Conservation (phyloP, 1,139 yeast genomes). For the Sugiyamaella sp. region DNA sequence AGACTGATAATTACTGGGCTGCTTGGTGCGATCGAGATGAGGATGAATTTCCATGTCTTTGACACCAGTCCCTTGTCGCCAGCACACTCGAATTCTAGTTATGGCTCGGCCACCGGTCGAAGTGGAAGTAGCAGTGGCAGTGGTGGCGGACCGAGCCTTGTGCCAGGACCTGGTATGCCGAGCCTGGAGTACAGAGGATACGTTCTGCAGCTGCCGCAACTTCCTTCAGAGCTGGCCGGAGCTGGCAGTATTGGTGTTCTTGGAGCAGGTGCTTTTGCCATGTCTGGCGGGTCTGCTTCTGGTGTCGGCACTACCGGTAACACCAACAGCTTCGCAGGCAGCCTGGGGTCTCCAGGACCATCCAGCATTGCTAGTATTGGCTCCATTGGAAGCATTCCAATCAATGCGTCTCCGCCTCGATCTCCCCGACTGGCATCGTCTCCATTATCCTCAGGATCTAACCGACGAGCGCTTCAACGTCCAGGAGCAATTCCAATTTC, state of each 20-base stretch:
- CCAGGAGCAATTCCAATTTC: slow-evolving; percentile 14
- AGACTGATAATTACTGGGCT: slow-evolving; percentile 51
- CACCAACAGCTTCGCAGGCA: background rate
- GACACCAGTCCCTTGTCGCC: slow-evolving; percentile 27
- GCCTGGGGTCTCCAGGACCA: slow-evolving; percentile 2
- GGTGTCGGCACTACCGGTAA: background rate
- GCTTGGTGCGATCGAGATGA: slow-evolving; percentile 28
- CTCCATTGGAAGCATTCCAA: slow-evolving; percentile 1
- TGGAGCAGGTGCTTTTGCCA: slow-evolving; percentile 1
- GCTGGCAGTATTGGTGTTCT: slow-evolving; percentile 13
- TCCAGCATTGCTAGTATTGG: background rate
- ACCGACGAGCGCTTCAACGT: slow-evolving; percentile 23
- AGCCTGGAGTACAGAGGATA: slow-evolving; percentile 61
- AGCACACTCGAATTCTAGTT: slow-evolving; percentile 23
- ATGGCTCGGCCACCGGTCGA: slow-evolving; percentile 17
- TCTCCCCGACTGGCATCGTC: slow-evolving; percentile 28
- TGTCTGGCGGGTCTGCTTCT: background rate
- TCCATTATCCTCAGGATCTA: slow-evolving; percentile 20
- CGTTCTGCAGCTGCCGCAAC: slow-evolving; percentile 48
- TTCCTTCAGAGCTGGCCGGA: slow-evolving; percentile 17
- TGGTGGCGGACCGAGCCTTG: background rate
- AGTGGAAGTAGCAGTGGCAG: slow-evolving; percentile 7
- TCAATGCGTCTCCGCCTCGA: slow-evolving; percentile 30
- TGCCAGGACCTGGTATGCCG: slow-evolving; percentile 9
- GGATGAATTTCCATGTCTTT: slow-evolving; percentile 13